phyloP scores from a whole-genome alignment of 2,329 filamentous ascomycete species.

The Fusarium sp. region DNA sequence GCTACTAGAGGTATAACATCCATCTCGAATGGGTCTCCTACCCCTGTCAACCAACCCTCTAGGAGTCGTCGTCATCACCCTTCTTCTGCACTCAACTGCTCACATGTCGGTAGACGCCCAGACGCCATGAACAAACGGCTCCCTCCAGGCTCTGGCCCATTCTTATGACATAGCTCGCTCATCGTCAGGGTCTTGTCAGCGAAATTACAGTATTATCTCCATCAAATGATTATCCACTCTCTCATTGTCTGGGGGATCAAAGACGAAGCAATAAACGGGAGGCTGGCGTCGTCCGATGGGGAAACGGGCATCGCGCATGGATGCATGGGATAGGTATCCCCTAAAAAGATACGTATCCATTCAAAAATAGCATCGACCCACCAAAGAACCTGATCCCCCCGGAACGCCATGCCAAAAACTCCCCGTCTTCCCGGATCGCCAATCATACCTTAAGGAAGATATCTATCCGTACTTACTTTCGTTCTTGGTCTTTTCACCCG shows the following conservation, averaged over 20 bases:
- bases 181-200: slow-evolving; percentile 2
- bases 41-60: slow-evolving; percentile 7
- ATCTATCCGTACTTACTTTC: neutral
- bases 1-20: neutral
- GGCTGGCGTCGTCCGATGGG: slow-evolving; percentile 16
- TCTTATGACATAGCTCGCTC: slow-evolving; percentile 1
- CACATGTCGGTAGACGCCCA: neutral
- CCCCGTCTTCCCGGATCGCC: slow-evolving; percentile 16
- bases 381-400: neutral
- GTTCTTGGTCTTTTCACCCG: slow-evolving; percentile 9
- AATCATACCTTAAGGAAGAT: neutral
- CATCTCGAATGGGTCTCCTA: slow-evolving; percentile 5
- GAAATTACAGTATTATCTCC: neutral
- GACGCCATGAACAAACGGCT: neutral
- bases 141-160: neutral
- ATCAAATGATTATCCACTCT: neutral
- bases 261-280: neutral
- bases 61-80: slow-evolving; percentile 34
- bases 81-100: neutral
- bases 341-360: neutral
- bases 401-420: neutral
- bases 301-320: neutral
- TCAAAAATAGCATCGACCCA: slow-evolving; percentile 32
- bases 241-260: neutral
- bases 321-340: neutral